These are phyloP conservation scores for Ogataea siamensis DNA, from an alignment of 805 yeast species.

Conservation along the genomic window DNA sequence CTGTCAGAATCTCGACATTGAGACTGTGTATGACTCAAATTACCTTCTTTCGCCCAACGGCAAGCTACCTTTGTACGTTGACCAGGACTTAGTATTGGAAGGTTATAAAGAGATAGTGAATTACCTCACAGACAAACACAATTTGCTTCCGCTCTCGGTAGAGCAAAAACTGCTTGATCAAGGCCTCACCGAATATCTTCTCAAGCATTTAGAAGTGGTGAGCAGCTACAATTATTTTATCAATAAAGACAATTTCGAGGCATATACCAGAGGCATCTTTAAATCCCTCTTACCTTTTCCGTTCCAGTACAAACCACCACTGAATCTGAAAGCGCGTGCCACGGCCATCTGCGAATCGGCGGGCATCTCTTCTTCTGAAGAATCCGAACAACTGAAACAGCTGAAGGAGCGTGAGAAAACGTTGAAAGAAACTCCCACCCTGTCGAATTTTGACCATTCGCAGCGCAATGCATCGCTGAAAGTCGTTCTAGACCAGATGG, in stretches of 20 bases:
- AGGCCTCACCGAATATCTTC: slow-evolving; percentile 43
- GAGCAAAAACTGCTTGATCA: slow-evolving; percentile 36
- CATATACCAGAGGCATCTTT: slow-evolving; percentile 55
- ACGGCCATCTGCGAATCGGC: slow-evolving; percentile 29
- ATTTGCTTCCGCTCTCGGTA: slow-evolving; percentile 2
- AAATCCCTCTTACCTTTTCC: slow-evolving; percentile 62
- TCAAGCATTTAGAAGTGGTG: slow-evolving; percentile 42
- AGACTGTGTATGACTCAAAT: slow-evolving; percentile 56
- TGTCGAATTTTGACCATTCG: slow-evolving; percentile 28
- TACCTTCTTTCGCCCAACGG: slow-evolving; percentile 50
- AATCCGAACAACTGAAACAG: slow-evolving; percentile 25
- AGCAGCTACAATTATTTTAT: slow-evolving; percentile 58
- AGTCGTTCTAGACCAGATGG: slow-evolving; percentile 27
- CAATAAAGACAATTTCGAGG: slow-evolving; percentile 56
- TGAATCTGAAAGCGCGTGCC: slow-evolving; percentile 39
- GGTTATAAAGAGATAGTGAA: slow-evolving; percentile 44
- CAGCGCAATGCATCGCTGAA: slow-evolving; percentile 26
- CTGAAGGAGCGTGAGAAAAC: slow-evolving; percentile 27
- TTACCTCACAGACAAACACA: slow-evolving; percentile 24
- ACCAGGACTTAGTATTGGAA: slow-evolving; percentile 27
- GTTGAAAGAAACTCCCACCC: slow-evolving; percentile 28
- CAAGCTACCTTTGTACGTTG: slow-evolving; percentile 47
- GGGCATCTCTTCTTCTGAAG: slow-evolving; percentile 34
- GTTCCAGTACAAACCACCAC: slow-evolving; percentile 68
- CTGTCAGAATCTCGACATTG: slow-evolving; percentile 26